Evolutionary conservation across 108 stramenopile species (phyloP), one percentile per base, ranked within the genome.

Genomic region (Cyclotella atomus): DNA sequence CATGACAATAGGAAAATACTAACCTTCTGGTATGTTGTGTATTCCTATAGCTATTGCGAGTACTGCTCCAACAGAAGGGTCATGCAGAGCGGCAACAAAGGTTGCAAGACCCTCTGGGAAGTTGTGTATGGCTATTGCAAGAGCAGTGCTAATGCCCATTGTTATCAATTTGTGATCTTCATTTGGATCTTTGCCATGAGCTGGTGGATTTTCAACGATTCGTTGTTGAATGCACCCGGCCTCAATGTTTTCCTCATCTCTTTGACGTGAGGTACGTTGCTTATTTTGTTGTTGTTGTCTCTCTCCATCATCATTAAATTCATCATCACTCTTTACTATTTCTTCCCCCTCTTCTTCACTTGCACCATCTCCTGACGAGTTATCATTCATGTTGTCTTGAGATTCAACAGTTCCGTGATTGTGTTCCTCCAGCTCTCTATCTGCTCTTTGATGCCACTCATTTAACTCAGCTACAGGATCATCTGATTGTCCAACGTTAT

Each of bases 41-140:
- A 97, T 82, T 7, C 85, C 96, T 47, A 97, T 95, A 44, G 89
- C 93, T 50, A 97, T 61, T 14, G 93, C 95, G 25, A 93, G 75
- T 21, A 89, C 89, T 0, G 60, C 68, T 17, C 95, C 96, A 2
- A 97, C 91, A 14, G 46, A 53, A 6, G 93, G 91, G 69, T 95
- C 91, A 16, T 79, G 74, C 7, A 95, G 65, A 14, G 85, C 67
- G 2, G 89, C 91, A 15, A 92, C 94, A 65, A 95, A 97, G 6
- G 96, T 95, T 6, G 89, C 96, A 4, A 96, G 77, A 20, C 96
- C 96, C 65, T 97, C 96, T 9, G 96, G 96, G 62, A 97, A 95
- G 75, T 95, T 96, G 87, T 95, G 95, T 28, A 95, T 21, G 19
- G 76, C 91, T 61, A 96, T 92, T 29, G 96, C 88, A 14, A 93